Percentiles rank a stretch among this genome's conserved stretches.
These are phyloP conservation scores for Amanita fuliginea DNA, from an alignment of 768 basidiomycete species.

Conservation along the genomic window DNA sequence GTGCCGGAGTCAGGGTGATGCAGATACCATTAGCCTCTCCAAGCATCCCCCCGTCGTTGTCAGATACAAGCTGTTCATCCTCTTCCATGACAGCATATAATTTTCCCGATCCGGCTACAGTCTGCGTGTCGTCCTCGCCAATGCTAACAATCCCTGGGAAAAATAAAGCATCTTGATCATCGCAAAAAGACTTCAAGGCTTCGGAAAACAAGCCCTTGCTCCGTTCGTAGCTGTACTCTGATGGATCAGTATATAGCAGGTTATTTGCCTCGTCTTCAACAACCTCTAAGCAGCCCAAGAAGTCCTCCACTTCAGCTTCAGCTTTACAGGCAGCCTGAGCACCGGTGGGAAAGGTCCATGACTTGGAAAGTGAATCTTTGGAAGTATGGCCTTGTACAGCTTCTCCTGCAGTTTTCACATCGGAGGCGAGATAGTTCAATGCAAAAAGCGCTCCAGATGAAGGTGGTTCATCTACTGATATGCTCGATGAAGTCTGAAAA, in stretches of 20 bases:
- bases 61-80: conserved; percentile 22
- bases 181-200: conserved; percentile 34
- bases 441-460: conserved; percentile 19
- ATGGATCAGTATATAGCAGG: conserved; percentile 29
- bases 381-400: conserved; percentile 15
- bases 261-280: conserved; percentile 27
- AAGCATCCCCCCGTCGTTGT: conserved; percentile 40
- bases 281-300: conserved; percentile 65
- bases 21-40: conserved; percentile 63
- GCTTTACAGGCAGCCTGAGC: conserved; percentile 21
- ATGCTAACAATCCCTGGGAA: conserved; percentile 30
- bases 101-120: not conserved
- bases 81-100: conserved; percentile 12
- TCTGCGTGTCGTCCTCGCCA: conserved; percentile 34
- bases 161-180: conserved; percentile 41
- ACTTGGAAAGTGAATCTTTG: conserved; percentile 45
- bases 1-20: conserved; percentile 64
- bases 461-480: conserved; percentile 39
- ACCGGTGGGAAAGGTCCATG: conserved; percentile 55
- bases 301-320: conserved; percentile 52
- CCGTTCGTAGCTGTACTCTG: conserved; percentile 38
- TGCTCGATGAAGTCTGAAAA: conserved; percentile 39
- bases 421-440: not conserved
- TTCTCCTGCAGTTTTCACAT: not conserved
- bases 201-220: conserved; percentile 51